Evolutionary conservation across 116 monocot genomes (phyloP).

Genomic region (Thalassia testudinum): DNA sequence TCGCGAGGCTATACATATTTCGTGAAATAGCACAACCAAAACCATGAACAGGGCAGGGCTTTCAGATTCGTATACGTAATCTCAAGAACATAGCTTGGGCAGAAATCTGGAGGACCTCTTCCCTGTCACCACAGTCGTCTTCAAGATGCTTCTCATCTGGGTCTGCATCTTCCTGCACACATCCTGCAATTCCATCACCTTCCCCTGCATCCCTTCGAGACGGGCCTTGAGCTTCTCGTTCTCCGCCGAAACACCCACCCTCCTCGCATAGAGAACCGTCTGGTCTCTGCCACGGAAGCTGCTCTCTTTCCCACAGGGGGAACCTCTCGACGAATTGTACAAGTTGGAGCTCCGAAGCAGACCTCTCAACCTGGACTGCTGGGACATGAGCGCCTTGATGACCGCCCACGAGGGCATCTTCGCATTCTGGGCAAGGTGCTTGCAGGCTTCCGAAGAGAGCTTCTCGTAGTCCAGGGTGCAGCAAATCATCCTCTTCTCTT

Average conservation of each 20-base stretch:
- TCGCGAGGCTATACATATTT: no score
- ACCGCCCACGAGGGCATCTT: conserved; percentile 33
- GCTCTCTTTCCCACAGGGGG: not conserved
- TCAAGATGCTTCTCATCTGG: conserved; percentile 56
- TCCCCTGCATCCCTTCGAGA: conserved; percentile 75
- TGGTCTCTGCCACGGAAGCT: conserved; percentile 19
- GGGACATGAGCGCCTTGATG: conserved; percentile 43
- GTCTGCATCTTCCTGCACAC: conserved; percentile 66
- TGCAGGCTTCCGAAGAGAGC: conserved; percentile 38
- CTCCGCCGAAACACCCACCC: conserved; percentile 35
- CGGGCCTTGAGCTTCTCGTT: conserved; percentile 55
- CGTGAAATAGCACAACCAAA: no score
- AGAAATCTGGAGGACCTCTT: conserved; percentile 41
- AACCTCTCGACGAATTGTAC: conserved; percentile 1
- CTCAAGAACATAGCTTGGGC: conserved; percentile 80
- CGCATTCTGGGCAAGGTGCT: conserved; percentile 33
- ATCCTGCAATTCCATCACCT: conserved; percentile 72
- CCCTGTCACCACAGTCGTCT: conserved; percentile 9
- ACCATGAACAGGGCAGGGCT: no score
- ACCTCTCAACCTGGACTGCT: conserved; percentile 61
- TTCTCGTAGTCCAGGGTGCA: conserved; percentile 22
- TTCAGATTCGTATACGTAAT: no score
- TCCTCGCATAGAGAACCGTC: conserved; percentile 53
- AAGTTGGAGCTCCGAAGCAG: conserved; percentile 28
- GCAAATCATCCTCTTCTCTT: conserved; percentile 30